Percentiles rank a stretch among this genome's conserved stretches.
Evolutionary conservation across 2,329 filamentous ascomycete genomes (phyloP).

Genomic region (Neoarthrinium moseri): DNA sequence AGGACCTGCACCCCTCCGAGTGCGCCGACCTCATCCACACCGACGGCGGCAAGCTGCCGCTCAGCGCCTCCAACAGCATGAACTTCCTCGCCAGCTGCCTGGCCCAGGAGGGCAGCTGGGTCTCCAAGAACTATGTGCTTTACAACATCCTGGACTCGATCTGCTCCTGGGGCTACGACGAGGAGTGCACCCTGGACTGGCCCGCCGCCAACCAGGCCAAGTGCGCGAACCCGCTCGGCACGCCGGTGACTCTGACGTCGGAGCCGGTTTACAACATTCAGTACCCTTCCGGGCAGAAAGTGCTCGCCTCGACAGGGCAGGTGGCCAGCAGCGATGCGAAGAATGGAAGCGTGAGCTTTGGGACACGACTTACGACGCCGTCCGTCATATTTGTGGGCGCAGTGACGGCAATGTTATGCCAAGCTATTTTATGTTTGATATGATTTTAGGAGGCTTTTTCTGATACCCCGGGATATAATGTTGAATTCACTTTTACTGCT

Average conservation of each 20-base stretch:
- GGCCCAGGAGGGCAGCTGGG: slow-evolving; percentile 39
- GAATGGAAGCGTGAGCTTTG: neutral
- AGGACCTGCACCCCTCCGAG: slow-evolving; percentile 43
- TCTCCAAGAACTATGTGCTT: slow-evolving; percentile 50
- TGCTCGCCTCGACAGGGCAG: slow-evolving; percentile 30
- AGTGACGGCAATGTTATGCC: too few species aligned
- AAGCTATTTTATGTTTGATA: too few species aligned
- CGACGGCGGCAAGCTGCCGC: slow-evolving; percentile 47
- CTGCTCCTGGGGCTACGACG: slow-evolving; percentile 50
- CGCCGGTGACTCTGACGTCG: slow-evolving; percentile 27
- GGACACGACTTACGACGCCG: too few species aligned
- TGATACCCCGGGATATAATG: too few species aligned
- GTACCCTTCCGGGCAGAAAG: slow-evolving; percentile 46
- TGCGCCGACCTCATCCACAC: slow-evolving; percentile 51
- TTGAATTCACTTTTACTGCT: too few species aligned
- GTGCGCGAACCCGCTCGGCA: slow-evolving; percentile 46
- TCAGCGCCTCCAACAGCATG: slow-evolving; percentile 57
- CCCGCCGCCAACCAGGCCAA: slow-evolving; percentile 48
- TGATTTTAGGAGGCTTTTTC: too few species aligned
- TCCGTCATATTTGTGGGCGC: too few species aligned
- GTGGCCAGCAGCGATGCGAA: slow-evolving; percentile 17
- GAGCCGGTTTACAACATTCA: slow-evolving; percentile 49
- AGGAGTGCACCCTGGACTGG: slow-evolving; percentile 49
- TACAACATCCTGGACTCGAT: slow-evolving; percentile 52
- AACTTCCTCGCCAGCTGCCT: slow-evolving; percentile 50